phyloP scores from a whole-genome alignment of 257 asterid species.

The Lycium ferocissimum region DNA sequence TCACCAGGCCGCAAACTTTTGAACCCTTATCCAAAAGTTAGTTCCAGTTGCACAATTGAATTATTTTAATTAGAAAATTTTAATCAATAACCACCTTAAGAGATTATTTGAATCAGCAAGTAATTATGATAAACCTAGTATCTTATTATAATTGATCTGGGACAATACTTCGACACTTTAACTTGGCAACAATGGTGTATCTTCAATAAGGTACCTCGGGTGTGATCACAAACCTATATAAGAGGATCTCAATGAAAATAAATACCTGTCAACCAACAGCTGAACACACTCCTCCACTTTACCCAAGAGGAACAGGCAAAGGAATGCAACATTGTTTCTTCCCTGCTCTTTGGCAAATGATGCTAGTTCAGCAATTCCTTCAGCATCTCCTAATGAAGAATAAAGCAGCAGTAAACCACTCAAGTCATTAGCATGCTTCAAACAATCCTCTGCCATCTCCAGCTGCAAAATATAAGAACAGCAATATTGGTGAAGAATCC shows the following conservation, averaged over 20 bases:
- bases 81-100: neutral
- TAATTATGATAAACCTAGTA: neutral
- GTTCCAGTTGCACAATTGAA: neutral
- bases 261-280: conserved; percentile 89
- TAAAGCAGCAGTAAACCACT: conserved; percentile 90
- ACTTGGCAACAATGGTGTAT: neutral
- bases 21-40: neutral
- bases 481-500: conserved; percentile 21
- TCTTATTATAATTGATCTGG: neutral
- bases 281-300: conserved; percentile 94
- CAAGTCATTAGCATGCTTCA: conserved; percentile 93
- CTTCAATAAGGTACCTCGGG: neutral
- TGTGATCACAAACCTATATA: neutral
- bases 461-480: conserved; percentile 56
- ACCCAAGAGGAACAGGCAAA: conserved; percentile 91
- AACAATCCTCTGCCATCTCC: conserved; percentile 88
- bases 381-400: conserved; percentile 88
- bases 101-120: neutral
- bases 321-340: conserved; percentile 94
- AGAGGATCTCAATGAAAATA: neutral
- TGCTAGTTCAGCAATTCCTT: conserved; percentile 76
- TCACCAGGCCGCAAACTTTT: too few species aligned
- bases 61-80: neutral
- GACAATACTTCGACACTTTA: neutral
- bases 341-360: conserved; percentile 86